These are phyloP conservation scores for Pseudogymnoascus sp. DNA, from an alignment of 2,329 filamentous ascomycete genomes.

Conservation along the genomic window DNA sequence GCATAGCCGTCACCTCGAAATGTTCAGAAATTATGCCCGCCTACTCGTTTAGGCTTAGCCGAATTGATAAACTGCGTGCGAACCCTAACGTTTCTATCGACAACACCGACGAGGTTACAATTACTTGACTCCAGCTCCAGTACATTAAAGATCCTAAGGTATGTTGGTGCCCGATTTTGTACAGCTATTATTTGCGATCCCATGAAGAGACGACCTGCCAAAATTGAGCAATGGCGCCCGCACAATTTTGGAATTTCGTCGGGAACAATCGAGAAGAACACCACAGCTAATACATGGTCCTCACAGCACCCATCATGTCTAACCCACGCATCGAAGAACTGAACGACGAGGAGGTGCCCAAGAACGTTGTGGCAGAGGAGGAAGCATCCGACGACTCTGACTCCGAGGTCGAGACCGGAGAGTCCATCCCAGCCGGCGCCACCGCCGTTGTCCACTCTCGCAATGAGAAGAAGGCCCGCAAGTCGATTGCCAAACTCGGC, in stretches of 20 bases:
- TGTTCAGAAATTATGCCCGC: conserved; percentile 7
- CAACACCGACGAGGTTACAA: conserved; percentile 4
- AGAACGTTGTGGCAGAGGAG: conserved; percentile 68
- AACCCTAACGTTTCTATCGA: conserved; percentile 3
- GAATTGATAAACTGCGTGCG: conserved; percentile 4
- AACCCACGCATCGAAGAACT: conserved; percentile 98
- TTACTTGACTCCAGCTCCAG: background rate
- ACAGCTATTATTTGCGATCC: background rate
- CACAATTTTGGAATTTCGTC: conserved; percentile 2
- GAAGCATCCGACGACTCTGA: conserved; percentile 62
- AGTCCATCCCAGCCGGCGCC: conserved; percentile 68
- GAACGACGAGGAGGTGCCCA: conserved; percentile 83
- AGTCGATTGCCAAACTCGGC: conserved; percentile 97
- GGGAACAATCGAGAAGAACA: background rate
- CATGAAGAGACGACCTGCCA: background rate
- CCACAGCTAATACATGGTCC: conserved; percentile 13
- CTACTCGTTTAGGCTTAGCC: conserved; percentile 8
- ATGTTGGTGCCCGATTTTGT: background rate
- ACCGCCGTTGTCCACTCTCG: conserved; percentile 90
- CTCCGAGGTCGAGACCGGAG: conserved; percentile 67
- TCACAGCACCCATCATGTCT: conserved; percentile 63
- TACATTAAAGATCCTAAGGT: conserved; percentile 1
- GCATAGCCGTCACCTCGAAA: background rate
- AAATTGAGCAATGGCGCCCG: conserved; percentile 4
- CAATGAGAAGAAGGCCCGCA: conserved; percentile 99